A percentile compares a stretch with the other conserved stretches of the same genome.
These are phyloP conservation scores for Aspergillus texensis DNA, from an alignment of 2,329 filamentous ascomycete genomes.

Conservation along the genomic window DNA sequence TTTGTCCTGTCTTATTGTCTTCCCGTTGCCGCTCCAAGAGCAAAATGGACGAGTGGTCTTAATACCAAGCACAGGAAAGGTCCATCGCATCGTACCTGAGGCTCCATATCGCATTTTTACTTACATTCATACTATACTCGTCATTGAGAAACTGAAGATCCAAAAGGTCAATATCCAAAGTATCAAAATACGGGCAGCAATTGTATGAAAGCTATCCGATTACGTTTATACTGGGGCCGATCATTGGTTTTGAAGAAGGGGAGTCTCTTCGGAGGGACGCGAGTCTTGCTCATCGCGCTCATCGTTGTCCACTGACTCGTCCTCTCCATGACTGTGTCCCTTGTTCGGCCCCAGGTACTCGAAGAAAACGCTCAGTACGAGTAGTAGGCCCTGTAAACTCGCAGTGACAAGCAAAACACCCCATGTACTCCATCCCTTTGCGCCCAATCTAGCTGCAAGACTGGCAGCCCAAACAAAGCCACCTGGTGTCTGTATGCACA, in stretches of 20 bases:
- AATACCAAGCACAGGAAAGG: neutral
- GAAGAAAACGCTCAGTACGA: conserved; percentile 80
- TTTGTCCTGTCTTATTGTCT: neutral
- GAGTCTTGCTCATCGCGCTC: conserved; percentile 19
- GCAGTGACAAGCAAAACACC: conserved; percentile 87
- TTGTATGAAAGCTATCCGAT: neutral
- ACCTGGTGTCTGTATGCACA: conserved; percentile 96
- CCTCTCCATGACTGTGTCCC: conserved; percentile 27
- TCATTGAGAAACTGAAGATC: neutral
- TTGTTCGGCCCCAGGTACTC: conserved; percentile 53
- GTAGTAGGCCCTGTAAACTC: conserved; percentile 75
- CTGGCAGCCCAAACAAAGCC: conserved; percentile 88
- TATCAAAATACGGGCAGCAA: neutral
- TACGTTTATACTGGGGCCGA: neutral
- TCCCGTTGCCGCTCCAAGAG: neutral
- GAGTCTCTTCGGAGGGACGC: conserved; percentile 37
- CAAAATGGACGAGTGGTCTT: neutral
- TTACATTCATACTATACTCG: neutral
- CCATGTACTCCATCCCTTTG: conserved; percentile 93
- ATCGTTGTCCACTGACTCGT: conserved; percentile 13
- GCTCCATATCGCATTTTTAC: neutral
- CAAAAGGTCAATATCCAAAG: neutral
- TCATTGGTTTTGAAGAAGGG: conserved; percentile 35
- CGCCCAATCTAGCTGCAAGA: conserved; percentile 76
- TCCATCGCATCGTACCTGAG: neutral